These are phyloP conservation scores for Boletus reticuloceps DNA, from an alignment of 768 basidiomycete species.

Conservation along the genomic window DNA sequence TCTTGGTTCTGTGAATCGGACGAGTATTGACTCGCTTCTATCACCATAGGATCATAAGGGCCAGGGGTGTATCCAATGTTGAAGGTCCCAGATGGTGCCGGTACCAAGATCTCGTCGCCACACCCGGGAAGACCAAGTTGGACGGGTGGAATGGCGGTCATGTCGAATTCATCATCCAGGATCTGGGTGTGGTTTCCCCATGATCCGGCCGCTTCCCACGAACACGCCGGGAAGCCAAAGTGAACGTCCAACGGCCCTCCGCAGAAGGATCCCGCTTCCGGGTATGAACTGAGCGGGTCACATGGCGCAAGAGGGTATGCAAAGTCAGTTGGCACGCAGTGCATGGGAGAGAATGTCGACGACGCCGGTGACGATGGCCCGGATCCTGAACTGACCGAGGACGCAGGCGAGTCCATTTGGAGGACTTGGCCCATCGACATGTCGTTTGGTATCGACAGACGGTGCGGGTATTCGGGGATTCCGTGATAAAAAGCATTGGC, in stretches of 20 bases:
- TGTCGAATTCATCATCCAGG: constrained; percentile 66
- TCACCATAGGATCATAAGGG: constrained; percentile 26
- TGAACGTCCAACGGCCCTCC: constrained; percentile 24
- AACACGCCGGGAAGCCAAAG: constrained; percentile 30
- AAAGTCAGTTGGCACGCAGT: constrained; percentile 18
- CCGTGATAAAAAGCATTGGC: constrained; percentile 49
- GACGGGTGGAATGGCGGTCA: constrained; percentile 62
- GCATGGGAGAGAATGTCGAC: constrained; percentile 47
- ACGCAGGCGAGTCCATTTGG: constrained; percentile 50
- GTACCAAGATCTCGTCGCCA: constrained; percentile 25
- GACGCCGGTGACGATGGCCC: constrained; percentile 51
- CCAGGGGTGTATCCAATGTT: constrained; percentile 21
- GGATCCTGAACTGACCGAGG: constrained; percentile 46
- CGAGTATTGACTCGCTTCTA: constrained; percentile 32
- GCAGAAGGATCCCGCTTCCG: constrained; percentile 14
- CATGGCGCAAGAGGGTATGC: constrained; percentile 20
- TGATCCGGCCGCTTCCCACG: constrained; percentile 31
- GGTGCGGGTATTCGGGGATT: constrained; percentile 44
- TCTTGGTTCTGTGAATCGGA: constrained; percentile 32
- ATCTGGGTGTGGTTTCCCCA: constrained; percentile 37
- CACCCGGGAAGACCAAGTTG: constrained; percentile 55
- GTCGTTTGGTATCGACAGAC: constrained; percentile 43
- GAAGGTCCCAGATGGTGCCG: constrained; percentile 11
- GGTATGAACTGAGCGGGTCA: constrained; percentile 13
- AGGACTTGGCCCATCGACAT: constrained; percentile 38